These are phyloP conservation scores for Priceomyces castillae DNA, from an alignment of 805 yeast genomes.

Conservation along the genomic window DNA sequence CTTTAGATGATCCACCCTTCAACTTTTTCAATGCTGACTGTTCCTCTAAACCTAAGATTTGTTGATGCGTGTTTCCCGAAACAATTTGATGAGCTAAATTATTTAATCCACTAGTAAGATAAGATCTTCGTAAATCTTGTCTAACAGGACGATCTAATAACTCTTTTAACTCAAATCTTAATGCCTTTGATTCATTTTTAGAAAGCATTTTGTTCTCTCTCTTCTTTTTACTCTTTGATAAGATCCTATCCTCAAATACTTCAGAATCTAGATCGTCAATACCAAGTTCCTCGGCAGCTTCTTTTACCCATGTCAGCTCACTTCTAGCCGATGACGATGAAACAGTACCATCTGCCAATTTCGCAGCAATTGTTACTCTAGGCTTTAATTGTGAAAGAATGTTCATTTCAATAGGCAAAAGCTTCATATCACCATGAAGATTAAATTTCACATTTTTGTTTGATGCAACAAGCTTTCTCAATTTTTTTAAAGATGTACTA, in stretches of 20 bases:
- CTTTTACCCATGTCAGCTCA: conserved; percentile 77
- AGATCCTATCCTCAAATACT: conserved; percentile 58
- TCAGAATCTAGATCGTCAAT: conserved; percentile 69
- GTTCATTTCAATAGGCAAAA: conserved; percentile 74
- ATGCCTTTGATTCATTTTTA: conserved; percentile 45
- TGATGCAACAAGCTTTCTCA: conserved; percentile 54
- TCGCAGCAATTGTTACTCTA: conserved; percentile 65
- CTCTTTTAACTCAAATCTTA: conserved; percentile 52
- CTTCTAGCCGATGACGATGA: conserved; percentile 58
- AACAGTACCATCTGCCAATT: conserved; percentile 70
- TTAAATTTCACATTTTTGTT: conserved; percentile 24
- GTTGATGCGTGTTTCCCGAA: conserved; percentile 61
- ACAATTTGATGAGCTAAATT: conserved; percentile 77
- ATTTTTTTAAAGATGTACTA: conserved; percentile 77
- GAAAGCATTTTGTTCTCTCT: conserved; percentile 39
- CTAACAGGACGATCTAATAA: conserved; percentile 55
- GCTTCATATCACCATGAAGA: conserved; percentile 51
- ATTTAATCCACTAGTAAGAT: conserved; percentile 73
- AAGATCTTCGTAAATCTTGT: conserved; percentile 64
- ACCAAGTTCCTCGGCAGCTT: conserved; percentile 93
- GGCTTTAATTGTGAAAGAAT: conserved; percentile 67
- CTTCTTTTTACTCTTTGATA: conserved; percentile 60
- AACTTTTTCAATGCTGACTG: conserved; percentile 67
- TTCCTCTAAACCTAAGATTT: conserved; percentile 67
- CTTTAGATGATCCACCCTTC: conserved; percentile 11